Conservation (phyloP, 495 filamentous ascomycete species). For the Barbatosphaeria neglecta region DNA sequence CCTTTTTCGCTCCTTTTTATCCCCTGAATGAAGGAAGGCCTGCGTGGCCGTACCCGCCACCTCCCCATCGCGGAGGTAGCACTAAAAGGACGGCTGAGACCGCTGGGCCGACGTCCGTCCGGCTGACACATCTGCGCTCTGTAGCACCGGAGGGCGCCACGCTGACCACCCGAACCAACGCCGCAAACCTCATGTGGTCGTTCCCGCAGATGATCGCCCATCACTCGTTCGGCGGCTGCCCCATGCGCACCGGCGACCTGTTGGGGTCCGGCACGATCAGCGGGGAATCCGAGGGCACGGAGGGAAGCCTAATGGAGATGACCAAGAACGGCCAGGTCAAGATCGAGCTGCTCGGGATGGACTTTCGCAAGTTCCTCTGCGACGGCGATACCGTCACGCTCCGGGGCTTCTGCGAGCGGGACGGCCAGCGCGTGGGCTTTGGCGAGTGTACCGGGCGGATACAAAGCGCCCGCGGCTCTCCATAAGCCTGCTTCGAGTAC, state of each 20-base stretch:
- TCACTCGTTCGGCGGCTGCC: slow-evolving; percentile 78
- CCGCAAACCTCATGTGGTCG: slow-evolving; percentile 71
- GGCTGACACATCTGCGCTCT: slow-evolving; percentile 2
- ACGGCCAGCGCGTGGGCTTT: slow-evolving; percentile 56
- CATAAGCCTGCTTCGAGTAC: too few species aligned
- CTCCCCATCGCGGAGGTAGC: too few species aligned
- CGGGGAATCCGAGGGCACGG: slow-evolving; percentile 46
- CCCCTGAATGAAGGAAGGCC: too few species aligned
- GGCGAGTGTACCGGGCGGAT: slow-evolving; percentile 56
- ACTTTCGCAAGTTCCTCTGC: slow-evolving; percentile 63
- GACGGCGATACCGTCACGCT: slow-evolving; percentile 76
- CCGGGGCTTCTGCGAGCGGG: slow-evolving; percentile 49
- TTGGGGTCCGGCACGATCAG: slow-evolving; percentile 86
- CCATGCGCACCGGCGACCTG: slow-evolving; percentile 69
- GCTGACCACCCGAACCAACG: slow-evolving; percentile 51
- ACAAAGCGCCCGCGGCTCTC: too few species aligned
- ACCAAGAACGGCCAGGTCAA: slow-evolving; percentile 54
- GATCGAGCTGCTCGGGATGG: slow-evolving; percentile 55
- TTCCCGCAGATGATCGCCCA: slow-evolving; percentile 94
- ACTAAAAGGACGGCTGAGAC: too few species aligned
- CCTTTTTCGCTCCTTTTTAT: too few species aligned
- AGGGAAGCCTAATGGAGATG: slow-evolving; percentile 76
- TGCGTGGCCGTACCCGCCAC: too few species aligned
- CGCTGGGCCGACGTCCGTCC: neutral
- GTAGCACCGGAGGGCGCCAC: slow-evolving; percentile 48